Base-by-base conservation (phyloP, 768 basidiomycete species). In the Leccinum disarticulatum region DNA sequence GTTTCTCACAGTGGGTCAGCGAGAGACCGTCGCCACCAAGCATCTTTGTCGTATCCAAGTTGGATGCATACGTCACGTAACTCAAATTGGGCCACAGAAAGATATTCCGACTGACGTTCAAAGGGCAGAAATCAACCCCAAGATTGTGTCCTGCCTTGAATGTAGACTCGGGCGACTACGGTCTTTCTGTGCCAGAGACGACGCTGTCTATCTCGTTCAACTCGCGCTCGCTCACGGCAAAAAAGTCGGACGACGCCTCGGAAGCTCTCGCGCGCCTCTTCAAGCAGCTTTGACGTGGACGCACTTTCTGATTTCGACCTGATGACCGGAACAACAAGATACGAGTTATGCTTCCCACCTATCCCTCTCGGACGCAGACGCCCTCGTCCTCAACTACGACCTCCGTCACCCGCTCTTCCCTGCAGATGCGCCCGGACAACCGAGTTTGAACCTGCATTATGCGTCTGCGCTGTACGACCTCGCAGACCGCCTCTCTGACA, bases 301-400 rank as follows among this genome's bases (percentile, higher is more conserved):
- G 15, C 54, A 5, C 46, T 55, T 17, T 25, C 49, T 8, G 60
- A 61, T 17, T 35, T 58, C 31, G 64, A 58, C 47, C 4, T 49
- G 35, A 53, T 54, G 56, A 69, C 49, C 56, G 63, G 47, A 56
- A 58, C 59, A 30, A 36, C 35, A 5, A 56, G 49, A 25, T 59
- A 61, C 11, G 60, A 51, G 9, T 64, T 57, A 60, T 53, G 30
- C 66, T 61, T 52, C 68, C 59, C 10, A 52, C n/a, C n/a, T n/a
- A n/a, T 53, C 69, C 15, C 63, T 73, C 25, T 25, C 63, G 8
- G 68, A 73, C 15, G 63, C 77, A 8, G 74, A 80, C 22, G 77
- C 85, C n/a, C 75, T 85, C 47, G 68, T 83, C 30, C 61, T 87
- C 47, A 77, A 82, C 56, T 86, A 83, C 75, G 80, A 81, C 62